These are phyloP conservation scores for Platismatia glauca DNA, from an alignment of 495 filamentous ascomycete genomes.

Conservation along the genomic window DNA sequence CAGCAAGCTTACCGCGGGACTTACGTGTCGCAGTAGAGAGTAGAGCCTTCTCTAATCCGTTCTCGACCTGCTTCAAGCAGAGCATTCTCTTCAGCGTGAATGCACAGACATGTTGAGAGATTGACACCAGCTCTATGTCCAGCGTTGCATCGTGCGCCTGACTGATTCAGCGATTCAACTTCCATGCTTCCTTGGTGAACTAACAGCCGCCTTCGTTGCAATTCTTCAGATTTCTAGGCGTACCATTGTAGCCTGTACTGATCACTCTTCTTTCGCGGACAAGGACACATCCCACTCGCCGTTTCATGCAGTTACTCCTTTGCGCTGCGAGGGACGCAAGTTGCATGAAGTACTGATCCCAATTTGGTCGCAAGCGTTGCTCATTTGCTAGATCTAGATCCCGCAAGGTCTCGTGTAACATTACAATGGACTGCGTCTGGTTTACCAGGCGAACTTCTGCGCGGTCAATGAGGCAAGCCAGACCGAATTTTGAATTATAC, in stretches of 20 bases:
- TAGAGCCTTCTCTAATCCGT: conserved; percentile 66
- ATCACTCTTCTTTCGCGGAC: conserved; percentile 82
- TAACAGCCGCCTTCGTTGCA: conserved; percentile 90
- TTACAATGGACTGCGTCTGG: conserved; percentile 57
- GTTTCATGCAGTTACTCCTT: conserved; percentile 95
- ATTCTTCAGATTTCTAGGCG: conserved; percentile 74
- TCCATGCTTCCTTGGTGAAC: conserved; percentile 14
- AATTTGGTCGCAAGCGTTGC: conserved; percentile 76
- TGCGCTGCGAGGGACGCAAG: conserved; percentile 85
- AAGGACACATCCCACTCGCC: conserved; percentile 90
- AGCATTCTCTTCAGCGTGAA: conserved; percentile 97
- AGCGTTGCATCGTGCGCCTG: conserved; percentile 70
- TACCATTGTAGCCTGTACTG: conserved; percentile 96
- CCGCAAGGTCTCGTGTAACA: conserved; percentile 62
- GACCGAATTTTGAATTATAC: conserved; percentile 56
- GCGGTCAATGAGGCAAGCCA: conserved; percentile 62
- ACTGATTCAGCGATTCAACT: conserved; percentile 1
- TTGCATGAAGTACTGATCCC: conserved; percentile 98
- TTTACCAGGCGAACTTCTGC: conserved; percentile 83
- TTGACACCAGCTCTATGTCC: conserved; percentile 59
- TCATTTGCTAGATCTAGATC: conserved; percentile 66
- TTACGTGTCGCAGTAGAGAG: conserved; percentile 87
- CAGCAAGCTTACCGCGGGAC: neutral
- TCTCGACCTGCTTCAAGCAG: conserved; percentile 89
- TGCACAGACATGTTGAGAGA: conserved; percentile 79